These are phyloP conservation scores for Rhizoclosmatium sp. DNA, from an alignment of 192 early-diverging fungal genomes.

Conservation along the genomic window DNA sequence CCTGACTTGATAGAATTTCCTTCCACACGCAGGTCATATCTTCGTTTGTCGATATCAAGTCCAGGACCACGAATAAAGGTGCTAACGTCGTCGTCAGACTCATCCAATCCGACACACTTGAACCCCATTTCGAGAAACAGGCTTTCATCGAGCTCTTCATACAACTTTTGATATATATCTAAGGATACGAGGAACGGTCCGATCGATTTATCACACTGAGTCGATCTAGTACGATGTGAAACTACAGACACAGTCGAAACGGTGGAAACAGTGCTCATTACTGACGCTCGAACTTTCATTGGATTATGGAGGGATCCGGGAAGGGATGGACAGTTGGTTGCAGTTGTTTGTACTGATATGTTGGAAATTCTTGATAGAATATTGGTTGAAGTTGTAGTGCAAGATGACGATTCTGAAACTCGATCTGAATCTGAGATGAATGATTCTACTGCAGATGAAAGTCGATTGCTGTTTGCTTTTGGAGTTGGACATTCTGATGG, in stretches of 20 bases:
- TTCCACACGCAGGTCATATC: neutral
- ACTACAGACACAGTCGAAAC: neutral
- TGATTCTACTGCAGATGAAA: neutral
- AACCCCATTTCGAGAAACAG: conserved; percentile 16
- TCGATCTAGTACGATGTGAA: neutral
- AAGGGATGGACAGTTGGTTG: neutral
- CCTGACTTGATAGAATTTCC: conserved; percentile 29
- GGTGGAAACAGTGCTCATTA: conserved; percentile 5
- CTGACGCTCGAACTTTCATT: conserved; percentile 2
- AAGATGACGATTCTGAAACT: neutral
- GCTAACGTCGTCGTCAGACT: conserved; percentile 1
- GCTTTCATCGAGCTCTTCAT: neutral
- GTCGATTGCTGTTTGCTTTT: neutral
- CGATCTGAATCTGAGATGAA: conserved; percentile 1
- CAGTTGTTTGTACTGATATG: neutral
- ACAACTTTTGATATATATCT: neutral
- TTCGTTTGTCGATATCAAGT: neutral
- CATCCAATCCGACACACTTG: neutral
- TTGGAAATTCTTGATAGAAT: neutral
- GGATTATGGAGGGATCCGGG: neutral
- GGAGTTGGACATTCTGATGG: conserved; percentile 11
- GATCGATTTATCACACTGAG: neutral
- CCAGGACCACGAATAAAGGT: neutral
- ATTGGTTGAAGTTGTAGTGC: neutral
- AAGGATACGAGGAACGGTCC: conserved; percentile 20